A percentile compares a stretch with the other conserved stretches of the same genome.
Evolutionary conservation across 768 basidiomycete genomes (phyloP).

Genomic region (Gloeopeniophorella convolvens): DNA sequence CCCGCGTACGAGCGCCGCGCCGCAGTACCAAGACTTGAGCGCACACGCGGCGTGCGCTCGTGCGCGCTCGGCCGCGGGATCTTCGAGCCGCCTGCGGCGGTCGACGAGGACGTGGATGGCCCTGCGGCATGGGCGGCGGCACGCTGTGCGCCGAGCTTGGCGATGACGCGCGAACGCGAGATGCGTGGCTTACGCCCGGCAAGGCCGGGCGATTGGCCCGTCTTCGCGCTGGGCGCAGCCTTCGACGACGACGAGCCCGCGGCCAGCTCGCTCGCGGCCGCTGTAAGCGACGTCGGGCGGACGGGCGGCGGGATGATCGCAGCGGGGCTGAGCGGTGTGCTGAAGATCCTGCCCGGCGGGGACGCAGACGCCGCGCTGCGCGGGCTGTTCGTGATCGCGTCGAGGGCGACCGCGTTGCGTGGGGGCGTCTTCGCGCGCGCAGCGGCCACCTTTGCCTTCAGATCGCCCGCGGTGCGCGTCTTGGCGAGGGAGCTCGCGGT

Average conservation of each 20-base stretch:
- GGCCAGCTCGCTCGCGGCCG: constrained; percentile 24
- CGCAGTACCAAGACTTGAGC: constrained; percentile 43
- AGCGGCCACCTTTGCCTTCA: constrained; percentile 17
- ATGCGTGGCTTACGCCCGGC: constrained; percentile 64
- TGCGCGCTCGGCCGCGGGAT: constrained; percentile 12
- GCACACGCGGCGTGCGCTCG: constrained; percentile 24
- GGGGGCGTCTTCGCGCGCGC: constrained; percentile 13
- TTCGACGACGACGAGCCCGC: not conserved
- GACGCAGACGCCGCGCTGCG: constrained; percentile 17
- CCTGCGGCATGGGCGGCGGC: constrained; percentile 29
- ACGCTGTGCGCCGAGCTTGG: constrained; percentile 67
- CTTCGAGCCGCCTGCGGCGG: constrained; percentile 13
- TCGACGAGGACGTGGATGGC: not conserved
- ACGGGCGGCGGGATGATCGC: constrained; percentile 19
- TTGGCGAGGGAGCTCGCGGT: constrained; percentile 24
- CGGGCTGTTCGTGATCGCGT: constrained; percentile 32
- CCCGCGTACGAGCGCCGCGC: constrained; percentile 30
- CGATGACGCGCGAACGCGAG: constrained; percentile 76
- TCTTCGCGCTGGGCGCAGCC: constrained; percentile 13
- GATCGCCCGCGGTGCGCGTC: too few species aligned
- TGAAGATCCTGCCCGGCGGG: constrained; percentile 42
- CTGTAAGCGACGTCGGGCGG: constrained; percentile 27
- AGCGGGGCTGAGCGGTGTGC: constrained; percentile 36
- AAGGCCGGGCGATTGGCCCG: constrained; percentile 28
- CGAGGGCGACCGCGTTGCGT: constrained; percentile 24